A percentile compares a stretch with the other conserved stretches of the same genome.
phyloP scores from a whole-genome alignment of 805 yeast species.

The Monosporozyma yasuniensis region DNA sequence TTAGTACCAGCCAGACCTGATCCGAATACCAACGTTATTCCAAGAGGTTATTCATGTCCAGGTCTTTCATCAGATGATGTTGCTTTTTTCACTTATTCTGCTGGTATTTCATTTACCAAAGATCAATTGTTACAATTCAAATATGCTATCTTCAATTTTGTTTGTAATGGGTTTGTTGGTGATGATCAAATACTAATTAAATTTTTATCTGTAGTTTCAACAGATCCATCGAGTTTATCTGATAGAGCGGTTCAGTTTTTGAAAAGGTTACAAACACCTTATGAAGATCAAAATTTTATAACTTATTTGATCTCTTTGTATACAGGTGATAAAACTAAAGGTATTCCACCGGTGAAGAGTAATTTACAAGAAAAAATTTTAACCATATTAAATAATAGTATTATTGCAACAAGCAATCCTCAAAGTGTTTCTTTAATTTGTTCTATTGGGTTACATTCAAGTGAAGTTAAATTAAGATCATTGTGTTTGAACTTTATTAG shows the following conservation, averaged over 20 bases:
- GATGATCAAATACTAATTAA: conserved; percentile 33
- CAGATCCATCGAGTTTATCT: conserved; percentile 48
- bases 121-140: conserved; percentile 39
- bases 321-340: conserved; percentile 37
- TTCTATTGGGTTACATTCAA: conserved; percentile 50
- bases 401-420: conserved; percentile 37
- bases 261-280: conserved; percentile 42
- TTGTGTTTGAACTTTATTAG: conserved; percentile 55
- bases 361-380: conserved; percentile 51
- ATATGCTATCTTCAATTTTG: conserved; percentile 30
- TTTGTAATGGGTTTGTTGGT: conserved; percentile 32
- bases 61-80: conserved; percentile 54
- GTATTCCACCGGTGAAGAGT: conserved; percentile 45
- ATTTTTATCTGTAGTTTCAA: conserved; percentile 54
- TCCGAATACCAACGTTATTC: conserved; percentile 30
- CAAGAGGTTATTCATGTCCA: conserved; percentile 44
- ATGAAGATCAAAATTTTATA: conserved; percentile 41
- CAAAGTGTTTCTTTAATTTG: conserved; percentile 40
- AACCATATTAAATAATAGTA: conserved; percentile 41
- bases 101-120: conserved; percentile 52
- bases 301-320: conserved; percentile 40
- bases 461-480: conserved; percentile 43
- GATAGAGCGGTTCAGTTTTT: conserved; percentile 45
- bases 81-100: conserved; percentile 55
- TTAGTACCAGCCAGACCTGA: conserved; percentile 39